phyloP scores from a whole-genome alignment of 1,284 basidiomycete species.

The Austroboletus niveus region DNA sequence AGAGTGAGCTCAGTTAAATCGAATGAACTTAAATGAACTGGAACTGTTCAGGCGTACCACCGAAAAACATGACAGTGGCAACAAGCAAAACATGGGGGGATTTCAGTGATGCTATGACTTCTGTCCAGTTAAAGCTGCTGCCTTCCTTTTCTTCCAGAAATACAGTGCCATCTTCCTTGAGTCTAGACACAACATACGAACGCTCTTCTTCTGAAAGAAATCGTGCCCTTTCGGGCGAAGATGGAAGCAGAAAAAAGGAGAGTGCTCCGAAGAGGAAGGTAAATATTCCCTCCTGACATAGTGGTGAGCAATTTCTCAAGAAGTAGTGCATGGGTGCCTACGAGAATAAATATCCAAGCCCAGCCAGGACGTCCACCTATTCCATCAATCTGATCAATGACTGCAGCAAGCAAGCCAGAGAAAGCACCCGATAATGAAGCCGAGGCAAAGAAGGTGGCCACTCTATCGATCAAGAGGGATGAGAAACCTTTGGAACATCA shows the following conservation, averaged over 20 bases:
- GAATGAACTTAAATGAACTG: too few relatives aligned
- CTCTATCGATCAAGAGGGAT: constrained; percentile 26
- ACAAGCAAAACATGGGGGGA: constrained; percentile 36
- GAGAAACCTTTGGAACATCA: background rate
- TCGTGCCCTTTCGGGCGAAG: constrained; percentile 41
- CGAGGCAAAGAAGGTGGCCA: constrained; percentile 56
- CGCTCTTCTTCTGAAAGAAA: constrained; percentile 44
- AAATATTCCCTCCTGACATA: constrained; percentile 48
- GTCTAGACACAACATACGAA: constrained; percentile 32
- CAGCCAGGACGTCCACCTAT: constrained; percentile 47
- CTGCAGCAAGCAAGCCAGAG: constrained; percentile 60
- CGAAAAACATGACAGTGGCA: constrained; percentile 28
- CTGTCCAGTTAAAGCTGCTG: constrained; percentile 33
- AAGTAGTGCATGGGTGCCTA: constrained; percentile 11
- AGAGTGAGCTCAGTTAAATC: constrained; percentile 10
- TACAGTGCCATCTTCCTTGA: constrained; percentile 32
- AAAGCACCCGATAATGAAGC: constrained; percentile 64
- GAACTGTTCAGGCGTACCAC: constrained; percentile 15
- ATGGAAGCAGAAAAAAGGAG: constrained; percentile 51
- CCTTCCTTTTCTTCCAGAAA: constrained; percentile 34
- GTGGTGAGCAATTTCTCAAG: background rate
- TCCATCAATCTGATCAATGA: constrained; percentile 53
- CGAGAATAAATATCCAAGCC: constrained; percentile 69
- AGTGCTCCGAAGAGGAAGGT: constrained; percentile 46
- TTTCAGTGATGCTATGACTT: constrained; percentile 36